phyloP scores from a whole-genome alignment of 2,329 filamentous ascomycete species.

The Penicillium digitatum region DNA sequence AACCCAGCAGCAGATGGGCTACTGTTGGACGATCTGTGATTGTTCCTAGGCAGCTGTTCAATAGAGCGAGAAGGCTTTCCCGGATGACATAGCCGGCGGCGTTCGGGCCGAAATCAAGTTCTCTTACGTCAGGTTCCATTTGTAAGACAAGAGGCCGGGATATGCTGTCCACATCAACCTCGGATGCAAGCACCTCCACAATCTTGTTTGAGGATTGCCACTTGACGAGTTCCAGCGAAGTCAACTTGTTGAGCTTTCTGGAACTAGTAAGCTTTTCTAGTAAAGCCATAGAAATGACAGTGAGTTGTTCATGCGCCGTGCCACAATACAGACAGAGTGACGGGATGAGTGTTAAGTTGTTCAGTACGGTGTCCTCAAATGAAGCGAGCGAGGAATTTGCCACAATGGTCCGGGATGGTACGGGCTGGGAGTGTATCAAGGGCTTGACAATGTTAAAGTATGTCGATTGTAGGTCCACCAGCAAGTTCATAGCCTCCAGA shows the following conservation, averaged over 20 bases:
- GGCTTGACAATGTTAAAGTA: constrained; percentile 87
- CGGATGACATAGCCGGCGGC: constrained; percentile 77
- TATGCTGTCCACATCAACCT: constrained; percentile 76
- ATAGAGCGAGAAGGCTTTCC: constrained; percentile 76
- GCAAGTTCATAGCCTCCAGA: constrained; percentile 77
- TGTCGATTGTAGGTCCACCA: constrained; percentile 83
- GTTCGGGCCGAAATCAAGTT: constrained; percentile 66
- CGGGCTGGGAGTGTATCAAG: constrained; percentile 64
- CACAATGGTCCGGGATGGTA: constrained; percentile 58
- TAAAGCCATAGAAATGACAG: constrained; percentile 73
- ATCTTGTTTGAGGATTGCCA: constrained; percentile 73
- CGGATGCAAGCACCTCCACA: constrained; percentile 79
- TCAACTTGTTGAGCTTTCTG: constrained; percentile 69
- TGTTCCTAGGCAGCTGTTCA: constrained; percentile 73
- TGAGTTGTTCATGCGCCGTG: constrained; percentile 74
- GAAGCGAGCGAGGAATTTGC: constrained; percentile 75
- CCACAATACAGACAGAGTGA: constrained; percentile 84
- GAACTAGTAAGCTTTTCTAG: constrained; percentile 84
- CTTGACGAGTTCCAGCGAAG: constrained; percentile 58
- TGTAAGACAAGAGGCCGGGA: constrained; percentile 67
- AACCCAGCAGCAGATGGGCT: constrained; percentile 85
- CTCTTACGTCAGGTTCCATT: constrained; percentile 62
- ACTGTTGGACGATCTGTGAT: constrained; percentile 76
- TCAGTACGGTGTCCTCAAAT: constrained; percentile 87
- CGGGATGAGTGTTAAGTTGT: constrained; percentile 71